Evolutionary conservation across 306 rosid species (phyloP), one percentile per base, ranked within the genome.

Genomic region (Pyrus pyrifolia): DNA sequence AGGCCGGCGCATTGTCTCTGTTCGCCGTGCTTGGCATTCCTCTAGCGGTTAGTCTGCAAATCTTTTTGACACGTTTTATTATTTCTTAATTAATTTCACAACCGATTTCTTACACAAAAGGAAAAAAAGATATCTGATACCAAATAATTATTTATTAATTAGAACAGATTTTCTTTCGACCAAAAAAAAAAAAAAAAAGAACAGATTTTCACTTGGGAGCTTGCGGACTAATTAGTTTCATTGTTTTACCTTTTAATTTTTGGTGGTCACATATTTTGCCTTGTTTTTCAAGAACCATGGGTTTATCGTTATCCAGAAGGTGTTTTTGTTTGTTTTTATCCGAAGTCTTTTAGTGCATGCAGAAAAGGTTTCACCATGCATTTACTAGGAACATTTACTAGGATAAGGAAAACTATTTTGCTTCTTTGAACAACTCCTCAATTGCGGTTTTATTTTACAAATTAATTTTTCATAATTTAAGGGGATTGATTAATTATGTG

Each of bases 1-100:
- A 73, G 29, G 91, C 79, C 0, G 95, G 96, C 25, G 98, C 98
- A 0, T 84, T 91, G 72, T 35, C 95, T 17, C 82, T 94, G 35
- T 94, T 91, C 17, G 81, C 96, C 5, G 75, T 85, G 1, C 85
- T 94, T 71, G 98, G 98, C 5, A 52, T 94, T 31, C 98, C 98
- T 21, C 91, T 83, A 0, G 89, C 98, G 77, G 98, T 93, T 30
- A 75, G 89, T 63, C 1, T 30, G 67, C 25, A 10, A 65, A 25
- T 53, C 2, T 12, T 70, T n/a, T 70, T 44, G 21, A 49, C 17
- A 15, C 8, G 18, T 15, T 15, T 15, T 4, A 7, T 49, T 15
- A 49, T 1, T 51, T 51, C 55, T 51, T 17, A 51, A 15, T 51
- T 51, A 15, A 18, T 51, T 45, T 45, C 51, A 45, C 17, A 12